These are phyloP conservation scores for Colletotrichum spinosum DNA, from an alignment of 2,329 filamentous ascomycete genomes.

Conservation along the genomic window DNA sequence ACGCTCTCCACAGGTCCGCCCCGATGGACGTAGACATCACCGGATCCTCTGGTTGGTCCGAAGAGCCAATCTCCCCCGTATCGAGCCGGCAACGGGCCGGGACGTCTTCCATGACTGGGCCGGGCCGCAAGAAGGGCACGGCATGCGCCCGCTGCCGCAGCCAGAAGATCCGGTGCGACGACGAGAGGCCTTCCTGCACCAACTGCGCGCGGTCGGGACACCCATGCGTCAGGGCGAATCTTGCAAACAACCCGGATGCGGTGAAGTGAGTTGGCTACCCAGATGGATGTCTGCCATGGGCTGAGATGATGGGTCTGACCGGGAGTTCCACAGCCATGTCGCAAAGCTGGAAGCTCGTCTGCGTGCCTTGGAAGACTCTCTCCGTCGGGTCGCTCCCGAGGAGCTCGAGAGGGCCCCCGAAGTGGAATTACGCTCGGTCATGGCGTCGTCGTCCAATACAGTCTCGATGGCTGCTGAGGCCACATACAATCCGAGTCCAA, in stretches of 20 bases:
- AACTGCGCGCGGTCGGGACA: slow-evolving; percentile 46
- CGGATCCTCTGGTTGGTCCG: slow-evolving; percentile 12
- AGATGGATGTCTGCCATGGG: background rate
- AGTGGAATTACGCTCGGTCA: slow-evolving; percentile 1
- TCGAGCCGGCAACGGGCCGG: slow-evolving; percentile 5
- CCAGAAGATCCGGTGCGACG: slow-evolving; percentile 48
- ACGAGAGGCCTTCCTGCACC: slow-evolving; percentile 43
- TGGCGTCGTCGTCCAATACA: background rate
- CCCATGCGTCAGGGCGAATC: slow-evolving; percentile 42
- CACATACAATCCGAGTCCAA: background rate
- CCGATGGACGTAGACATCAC: background rate
- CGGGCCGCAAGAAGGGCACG: slow-evolving; percentile 44
- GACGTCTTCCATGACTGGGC: background rate
- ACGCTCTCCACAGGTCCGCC: too few species aligned
- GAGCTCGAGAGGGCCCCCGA: slow-evolving; percentile 1
- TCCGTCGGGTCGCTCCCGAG: slow-evolving; percentile 13
- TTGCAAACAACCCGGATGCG: slow-evolving; percentile 10
- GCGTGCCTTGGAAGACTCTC: background rate
- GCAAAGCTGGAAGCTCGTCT: slow-evolving; percentile 4
- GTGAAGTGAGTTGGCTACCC: slow-evolving; percentile 3
- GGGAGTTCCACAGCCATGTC: slow-evolving; percentile 5
- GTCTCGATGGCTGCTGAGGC: background rate
- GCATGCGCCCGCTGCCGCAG: slow-evolving; percentile 47
- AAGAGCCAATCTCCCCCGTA: background rate
- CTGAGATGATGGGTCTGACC: background rate